phyloP scores from a whole-genome alignment of 495 filamentous ascomycete species.

The Penicillium herquei region DNA sequence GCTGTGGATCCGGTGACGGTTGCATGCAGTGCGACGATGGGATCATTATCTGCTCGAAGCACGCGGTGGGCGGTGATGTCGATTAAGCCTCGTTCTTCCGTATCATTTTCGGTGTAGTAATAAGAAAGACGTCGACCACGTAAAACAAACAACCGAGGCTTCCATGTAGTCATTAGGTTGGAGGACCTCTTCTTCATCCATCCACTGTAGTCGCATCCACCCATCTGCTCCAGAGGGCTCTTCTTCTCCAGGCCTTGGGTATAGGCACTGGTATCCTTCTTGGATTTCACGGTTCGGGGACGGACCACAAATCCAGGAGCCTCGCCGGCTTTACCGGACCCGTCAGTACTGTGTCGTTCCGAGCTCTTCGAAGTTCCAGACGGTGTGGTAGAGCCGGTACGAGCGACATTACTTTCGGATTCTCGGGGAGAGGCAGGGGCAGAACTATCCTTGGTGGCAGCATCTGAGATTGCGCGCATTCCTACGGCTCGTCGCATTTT shows the following conservation, averaged over 20 bases:
- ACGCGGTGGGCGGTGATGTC: slow-evolving; percentile 97
- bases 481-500: slow-evolving; percentile 58
- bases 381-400: slow-evolving; percentile 83
- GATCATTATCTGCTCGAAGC: slow-evolving; percentile 89
- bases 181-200: slow-evolving; percentile 99
- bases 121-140: slow-evolving; percentile 90
- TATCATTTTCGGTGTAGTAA: slow-evolving; percentile 92
- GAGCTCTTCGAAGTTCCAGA: slow-evolving; percentile 76
- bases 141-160: slow-evolving; percentile 88
- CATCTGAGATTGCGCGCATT: slow-evolving; percentile 78
- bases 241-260: slow-evolving; percentile 82
- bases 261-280: slow-evolving; percentile 94
- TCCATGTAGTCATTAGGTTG: slow-evolving; percentile 96
- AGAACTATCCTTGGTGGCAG: slow-evolving; percentile 39
- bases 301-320: slow-evolving; percentile 47
- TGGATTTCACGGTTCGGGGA: slow-evolving; percentile 61
- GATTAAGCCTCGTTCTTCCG: slow-evolving; percentile 90
- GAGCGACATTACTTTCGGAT: slow-evolving; percentile 65
- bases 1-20: slow-evolving; percentile 83
- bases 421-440: slow-evolving; percentile 61
- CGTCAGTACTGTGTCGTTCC: slow-evolving; percentile 66
- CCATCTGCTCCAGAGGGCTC: slow-evolving; percentile 78
- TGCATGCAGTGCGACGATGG: slow-evolving; percentile 84
- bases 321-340: slow-evolving; percentile 62
- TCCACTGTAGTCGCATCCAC: slow-evolving; percentile 86